Conservation (phyloP, 2,329 filamentous ascomycete species). For the Alternaria consortialis region DNA sequence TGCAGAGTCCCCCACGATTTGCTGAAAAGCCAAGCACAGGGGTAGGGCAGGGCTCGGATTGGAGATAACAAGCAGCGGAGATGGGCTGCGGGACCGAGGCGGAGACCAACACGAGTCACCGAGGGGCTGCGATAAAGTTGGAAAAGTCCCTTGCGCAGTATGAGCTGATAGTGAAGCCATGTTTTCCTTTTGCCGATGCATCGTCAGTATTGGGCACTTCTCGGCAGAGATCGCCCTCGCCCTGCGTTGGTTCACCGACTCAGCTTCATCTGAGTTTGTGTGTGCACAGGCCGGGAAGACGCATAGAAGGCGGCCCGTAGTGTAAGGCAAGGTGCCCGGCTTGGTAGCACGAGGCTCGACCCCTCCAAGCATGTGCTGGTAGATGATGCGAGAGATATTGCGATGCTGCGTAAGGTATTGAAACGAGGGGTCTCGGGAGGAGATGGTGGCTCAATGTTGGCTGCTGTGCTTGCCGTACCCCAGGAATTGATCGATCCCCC, state of each 20-base stretch:
- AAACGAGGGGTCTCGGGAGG: slow-evolving; percentile 10
- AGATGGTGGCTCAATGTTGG: slow-evolving; percentile 23
- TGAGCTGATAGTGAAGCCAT: slow-evolving; percentile 11
- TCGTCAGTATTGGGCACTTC: slow-evolving; percentile 14
- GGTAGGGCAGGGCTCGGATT: slow-evolving; percentile 29
- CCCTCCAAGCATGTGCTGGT: slow-evolving; percentile 5
- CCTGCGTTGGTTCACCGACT: slow-evolving; percentile 26
- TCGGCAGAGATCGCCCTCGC: slow-evolving; percentile 20
- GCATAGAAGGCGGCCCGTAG: slow-evolving; percentile 34
- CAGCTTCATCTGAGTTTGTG: slow-evolving; percentile 23
- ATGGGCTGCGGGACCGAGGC: slow-evolving; percentile 18
- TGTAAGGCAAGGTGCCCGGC: slow-evolving; percentile 17
- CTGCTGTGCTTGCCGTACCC: slow-evolving; percentile 30
- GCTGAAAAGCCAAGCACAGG: slow-evolving; percentile 34
- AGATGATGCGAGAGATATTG: slow-evolving; percentile 29
- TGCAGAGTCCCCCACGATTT: slow-evolving; percentile 37
- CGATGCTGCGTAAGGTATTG: slow-evolving; percentile 17
- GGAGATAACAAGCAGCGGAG: slow-evolving; percentile 29
- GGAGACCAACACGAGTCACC: slow-evolving; percentile 21
- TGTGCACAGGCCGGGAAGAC: slow-evolving; percentile 20
- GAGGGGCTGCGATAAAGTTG: slow-evolving; percentile 22
- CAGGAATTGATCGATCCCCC: slow-evolving; percentile 28
- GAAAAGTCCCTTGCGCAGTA: slow-evolving; percentile 22
- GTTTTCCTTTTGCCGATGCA: slow-evolving; percentile 17
- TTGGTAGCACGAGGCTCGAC: slow-evolving; percentile 19